These are phyloP conservation scores for Papiliotrema flavescens DNA, from an alignment of 1,284 basidiomycete genomes.

Conservation along the genomic window DNA sequence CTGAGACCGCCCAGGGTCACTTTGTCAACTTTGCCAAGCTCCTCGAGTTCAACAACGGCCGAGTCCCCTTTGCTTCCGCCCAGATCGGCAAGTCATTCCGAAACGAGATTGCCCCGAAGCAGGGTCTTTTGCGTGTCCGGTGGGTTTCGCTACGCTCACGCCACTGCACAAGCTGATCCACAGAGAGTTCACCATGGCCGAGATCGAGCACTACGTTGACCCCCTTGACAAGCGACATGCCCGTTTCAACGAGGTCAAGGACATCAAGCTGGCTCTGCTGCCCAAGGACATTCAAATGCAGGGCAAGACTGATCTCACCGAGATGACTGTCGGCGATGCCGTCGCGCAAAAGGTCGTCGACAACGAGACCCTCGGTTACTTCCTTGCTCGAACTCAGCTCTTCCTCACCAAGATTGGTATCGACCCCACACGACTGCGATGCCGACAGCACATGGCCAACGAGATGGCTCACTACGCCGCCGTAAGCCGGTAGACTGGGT, in stretches of 20 bases:
- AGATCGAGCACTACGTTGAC: slow-evolving; percentile 99
- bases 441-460: slow-evolving; percentile 94
- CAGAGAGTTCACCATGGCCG: slow-evolving; percentile 98
- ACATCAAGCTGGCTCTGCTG: slow-evolving; percentile 72
- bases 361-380: slow-evolving; percentile 97
- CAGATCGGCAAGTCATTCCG: slow-evolving; percentile 96
- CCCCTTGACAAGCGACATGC: slow-evolving; percentile 86
- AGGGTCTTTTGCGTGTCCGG: slow-evolving; percentile 88
- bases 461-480: slow-evolving; percentile 99
- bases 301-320: slow-evolving; percentile 65
- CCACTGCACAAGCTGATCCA: not conserved
- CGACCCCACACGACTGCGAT: slow-evolving; percentile 76
- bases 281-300: slow-evolving; percentile 76
- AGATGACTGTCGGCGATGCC: slow-evolving; percentile 82
- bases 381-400: slow-evolving; percentile 85
- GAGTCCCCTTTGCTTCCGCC: slow-evolving; percentile 93
- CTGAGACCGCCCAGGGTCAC: slow-evolving; percentile 98
- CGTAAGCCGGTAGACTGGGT: slow-evolving; percentile 15
- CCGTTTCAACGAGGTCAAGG: slow-evolving; percentile 75
- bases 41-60: slow-evolving; percentile 96
- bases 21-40: slow-evolving; percentile 98
- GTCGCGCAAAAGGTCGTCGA: slow-evolving; percentile 83
- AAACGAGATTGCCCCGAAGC: slow-evolving; percentile 96
- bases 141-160: slow-evolving; percentile 16
- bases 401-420: slow-evolving; percentile 93